Base-by-base conservation (phyloP, 257 asterid species). In the Echium plantagineum region DNA sequence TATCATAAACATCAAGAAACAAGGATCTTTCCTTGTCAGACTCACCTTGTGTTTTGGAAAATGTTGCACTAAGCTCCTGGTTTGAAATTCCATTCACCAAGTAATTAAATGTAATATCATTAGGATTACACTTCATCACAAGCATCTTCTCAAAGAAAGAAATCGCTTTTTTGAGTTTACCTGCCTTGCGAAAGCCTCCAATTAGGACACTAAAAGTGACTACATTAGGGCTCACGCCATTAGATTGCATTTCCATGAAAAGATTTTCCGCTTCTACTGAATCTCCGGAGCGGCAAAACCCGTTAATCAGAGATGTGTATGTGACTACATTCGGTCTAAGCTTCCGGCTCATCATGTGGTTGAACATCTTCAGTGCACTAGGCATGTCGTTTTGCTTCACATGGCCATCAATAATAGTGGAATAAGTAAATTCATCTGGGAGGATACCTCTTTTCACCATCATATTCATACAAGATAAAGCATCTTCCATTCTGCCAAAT, bases 371-470 rank as follows among this genome's bases (percentile, higher is more conserved):
- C 57, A 91, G 72, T 38, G 95, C 96, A 56, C 80, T 71, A 66
- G 10, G 35, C 46, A 91, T 64, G 76, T 84, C 77, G 31, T 74
- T 77, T 81, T 85, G 93, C 84, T 88, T 88, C 61, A 84, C 54
- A 30, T 72, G 77, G 54, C 98, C 98, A 81, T 91, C 94, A 26
- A 91, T 85, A 54, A 84, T 66, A 0, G 97, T 91, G 30, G 95
- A 88, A 71, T 82, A 91, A 71, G 95, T 88, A 64, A 70, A 84
- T 59, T 77, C 85, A 71, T 91, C 94, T 0, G 95, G 97, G 53
- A 47, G 61, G 35, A 79, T 69, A 24, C 78, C 80, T 71, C 75
- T 63, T 70, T 69, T 59, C 61, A 52, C 46, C 97, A 91, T 85
- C 72, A 53, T 75, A 64, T 26, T 74, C 69, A 91, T 55, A 69